A percentile compares a stretch with the other conserved stretches of the same genome.
These are phyloP conservation scores for Petrea volubilis DNA, from an alignment of 257 asterid species.

Conservation along the genomic window DNA sequence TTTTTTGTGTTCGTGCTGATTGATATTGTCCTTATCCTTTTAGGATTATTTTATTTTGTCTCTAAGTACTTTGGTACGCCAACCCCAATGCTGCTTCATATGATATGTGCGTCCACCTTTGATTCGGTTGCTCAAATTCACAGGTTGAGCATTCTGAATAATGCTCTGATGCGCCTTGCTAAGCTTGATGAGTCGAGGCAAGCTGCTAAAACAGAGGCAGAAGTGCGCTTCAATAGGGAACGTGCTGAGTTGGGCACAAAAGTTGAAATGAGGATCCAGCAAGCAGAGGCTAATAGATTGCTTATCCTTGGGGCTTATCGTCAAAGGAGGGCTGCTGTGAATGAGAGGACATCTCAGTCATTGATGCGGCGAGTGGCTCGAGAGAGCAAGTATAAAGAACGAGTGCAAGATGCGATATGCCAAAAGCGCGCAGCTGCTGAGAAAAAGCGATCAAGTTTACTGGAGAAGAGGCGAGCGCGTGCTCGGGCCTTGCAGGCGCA, in stretches of 20 bases:
- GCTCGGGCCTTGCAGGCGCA: slow-evolving; percentile 54
- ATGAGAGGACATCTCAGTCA: slow-evolving; percentile 66
- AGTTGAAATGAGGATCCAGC: slow-evolving; percentile 53
- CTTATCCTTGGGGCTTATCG: slow-evolving; percentile 48
- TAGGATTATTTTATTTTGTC: background rate
- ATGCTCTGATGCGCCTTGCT: slow-evolving; percentile 62
- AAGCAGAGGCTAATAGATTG: slow-evolving; percentile 66
- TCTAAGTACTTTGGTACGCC: background rate
- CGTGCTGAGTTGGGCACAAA: slow-evolving; percentile 62
- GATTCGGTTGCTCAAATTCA: background rate
- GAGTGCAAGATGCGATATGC: slow-evolving; percentile 51
- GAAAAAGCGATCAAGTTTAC: slow-evolving; percentile 53
- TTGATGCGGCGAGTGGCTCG: slow-evolving; percentile 48
- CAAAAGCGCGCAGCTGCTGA: slow-evolving; percentile 77
- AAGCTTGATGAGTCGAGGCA: slow-evolving; percentile 60
- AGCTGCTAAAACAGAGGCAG: slow-evolving; percentile 60
- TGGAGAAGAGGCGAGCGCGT: slow-evolving; percentile 57
- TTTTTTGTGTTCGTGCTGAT: background rate
- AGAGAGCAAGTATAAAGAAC: slow-evolving; percentile 67
- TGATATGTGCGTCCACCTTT: background rate
- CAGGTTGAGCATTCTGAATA: slow-evolving; percentile 58
- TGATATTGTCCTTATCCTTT: background rate
- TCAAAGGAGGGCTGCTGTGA: slow-evolving; percentile 55
- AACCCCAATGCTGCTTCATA: background rate
- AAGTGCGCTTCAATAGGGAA: slow-evolving; percentile 52